Base-by-base conservation (phyloP, 192 early-diverging fungal species). In the Dimargaris xerosporica region DNA sequence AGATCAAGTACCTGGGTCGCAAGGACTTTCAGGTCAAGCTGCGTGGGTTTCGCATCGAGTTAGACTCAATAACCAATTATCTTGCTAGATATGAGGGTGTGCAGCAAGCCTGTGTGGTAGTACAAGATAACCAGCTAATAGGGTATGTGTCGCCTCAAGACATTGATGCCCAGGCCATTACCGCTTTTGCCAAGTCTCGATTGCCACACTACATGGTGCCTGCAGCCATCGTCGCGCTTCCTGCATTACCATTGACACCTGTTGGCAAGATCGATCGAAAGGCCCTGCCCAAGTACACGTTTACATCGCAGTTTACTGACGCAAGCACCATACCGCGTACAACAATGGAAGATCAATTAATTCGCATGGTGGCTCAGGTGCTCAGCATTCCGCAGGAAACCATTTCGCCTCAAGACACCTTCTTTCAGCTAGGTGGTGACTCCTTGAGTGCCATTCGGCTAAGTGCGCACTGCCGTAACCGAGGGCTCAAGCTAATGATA, bases 121-220 rank as follows among this genome's bases (percentile, higher is more conserved):
- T 69, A 10, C 15, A 10, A 10, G 13, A 51, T 10, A 5, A 71
- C 2, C 19, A 41, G n/a, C 54, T 75, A 46, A 59, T 75, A 19
- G 67, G 17, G 12, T 75, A 62, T 64, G 29, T 67, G 15, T 45
- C 68, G 4, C 74, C 74, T 15, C 15, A 12, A 4, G 25, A 13
- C 16, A 0, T 67, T 21, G 54, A 66, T 26, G 17, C 45, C 0
- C 46, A 7, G 11, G 50, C 6, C 50, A 13, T 51, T 23, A 7
- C 19, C 6, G 6, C 7, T 23, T 23, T 21, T 6, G 5, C 25
- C 50, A 23, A 7, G 5, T 15, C 7, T 23, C 15, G 5, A 59
- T 67, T 88, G 19, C 82, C 86, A 12, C 64, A 64, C 19, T 88
- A 88, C 64, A 82, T 82, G 53, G 74, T 88, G 25, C 86, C 86